Evolutionary conservation across 1,284 basidiomycete genomes (phyloP), one percentile per base, ranked within the genome.

Genomic region (Anthracocystis setariae): DNA sequence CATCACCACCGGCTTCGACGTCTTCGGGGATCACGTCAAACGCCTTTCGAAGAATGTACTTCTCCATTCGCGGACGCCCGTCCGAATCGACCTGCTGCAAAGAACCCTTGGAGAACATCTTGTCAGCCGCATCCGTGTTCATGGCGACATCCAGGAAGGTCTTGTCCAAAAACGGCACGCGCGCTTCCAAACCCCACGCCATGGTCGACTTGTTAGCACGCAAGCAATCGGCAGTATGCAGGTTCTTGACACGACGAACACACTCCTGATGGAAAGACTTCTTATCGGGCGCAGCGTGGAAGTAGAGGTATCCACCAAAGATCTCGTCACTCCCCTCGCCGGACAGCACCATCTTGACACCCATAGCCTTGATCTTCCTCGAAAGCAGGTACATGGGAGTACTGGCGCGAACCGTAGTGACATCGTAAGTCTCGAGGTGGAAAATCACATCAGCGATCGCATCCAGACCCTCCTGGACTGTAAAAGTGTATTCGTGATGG

Each of bases 161-260:
- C 86, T 94, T 97, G 87, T 99, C 96, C 55, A 99, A 89, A 90
- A 99, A 99, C 15, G 96, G 96, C 2, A 99, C 96, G 58, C 96
- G 92, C 5, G 95, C 94, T 85, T 99, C 96, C 52, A 99, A 89
- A 72, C 96, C 96, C 95, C 96, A 99, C 1, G 96, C 96, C 96
- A 99, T 98, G 8, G 96, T 98, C 45, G 93, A 94, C 92, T 98
- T 98, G 89, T 99, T 99, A 67, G 96, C 96, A 64, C 96, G 90
- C 66, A 99, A 87, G 84, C 96, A 99, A 84, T 99, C 96, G 38
- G 96, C 88, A 2, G 95, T 98, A 85, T 98, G 95, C 53, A 99
- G 86, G 87, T 98, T 95, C 86, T 98, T 98, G 78, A 98, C 94
- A 40, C 96, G 90, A 81, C 91, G 90, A 52, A 98, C 91, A 77